phyloP scores from a whole-genome alignment of 345 rosid genomes.

The Eucalyptus decipiens region DNA sequence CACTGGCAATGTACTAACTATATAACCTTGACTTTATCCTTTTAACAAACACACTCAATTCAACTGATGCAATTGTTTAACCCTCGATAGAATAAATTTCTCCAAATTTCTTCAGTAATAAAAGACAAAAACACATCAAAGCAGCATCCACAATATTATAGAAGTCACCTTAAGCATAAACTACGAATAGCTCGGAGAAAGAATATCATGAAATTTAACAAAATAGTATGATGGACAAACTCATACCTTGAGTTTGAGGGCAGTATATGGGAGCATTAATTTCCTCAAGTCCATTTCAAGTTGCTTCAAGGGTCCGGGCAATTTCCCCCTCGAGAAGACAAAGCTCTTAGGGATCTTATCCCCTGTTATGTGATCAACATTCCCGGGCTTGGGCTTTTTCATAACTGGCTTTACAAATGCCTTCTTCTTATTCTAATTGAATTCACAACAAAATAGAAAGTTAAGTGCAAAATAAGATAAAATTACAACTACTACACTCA shows the following conservation, averaged over 20 bases:
- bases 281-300: conserved; percentile 89
- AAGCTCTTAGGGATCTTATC: conserved; percentile 86
- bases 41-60: background rate
- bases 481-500: background rate
- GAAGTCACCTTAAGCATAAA: background rate
- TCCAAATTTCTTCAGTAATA: background rate
- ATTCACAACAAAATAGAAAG: background rate
- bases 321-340: conserved; percentile 81
- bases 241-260: conserved; percentile 73
- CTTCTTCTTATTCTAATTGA: conserved; percentile 40
- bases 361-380: conserved; percentile 75
- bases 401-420: conserved; percentile 46
- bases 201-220: background rate
- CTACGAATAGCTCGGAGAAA: background rate
- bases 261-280: conserved; percentile 92
- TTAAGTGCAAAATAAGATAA: background rate
- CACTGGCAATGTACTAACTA: background rate
- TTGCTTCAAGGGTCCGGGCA: conserved; percentile 65
- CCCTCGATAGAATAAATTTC: background rate
- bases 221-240: background rate
- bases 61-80: background rate
- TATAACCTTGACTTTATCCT: background rate
- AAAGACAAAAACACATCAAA: background rate
- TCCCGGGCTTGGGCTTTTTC: conserved; percentile 28
- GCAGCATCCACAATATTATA: background rate